Conservation (phyloP, 2,329 filamentous ascomycete species). For the Hypoxylon sp. region DNA sequence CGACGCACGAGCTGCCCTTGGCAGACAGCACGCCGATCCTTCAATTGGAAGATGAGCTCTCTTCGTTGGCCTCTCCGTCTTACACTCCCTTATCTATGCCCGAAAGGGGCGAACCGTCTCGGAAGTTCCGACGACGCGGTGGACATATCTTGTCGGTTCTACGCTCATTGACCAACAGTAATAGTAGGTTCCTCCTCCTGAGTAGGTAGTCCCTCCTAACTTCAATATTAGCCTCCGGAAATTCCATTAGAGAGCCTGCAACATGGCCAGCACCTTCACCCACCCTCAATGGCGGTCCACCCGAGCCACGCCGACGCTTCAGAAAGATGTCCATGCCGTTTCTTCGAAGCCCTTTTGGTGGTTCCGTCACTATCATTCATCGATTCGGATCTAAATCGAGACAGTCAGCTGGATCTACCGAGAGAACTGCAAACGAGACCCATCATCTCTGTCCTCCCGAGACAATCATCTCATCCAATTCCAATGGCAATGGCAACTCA, state of each 20-base stretch:
- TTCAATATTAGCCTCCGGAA: conserved; percentile 36
- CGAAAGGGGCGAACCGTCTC: conserved; percentile 42
- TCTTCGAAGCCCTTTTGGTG: conserved; percentile 50
- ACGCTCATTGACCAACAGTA: conserved; percentile 54
- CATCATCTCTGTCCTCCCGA: conserved; percentile 38
- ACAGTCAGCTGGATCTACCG: conserved; percentile 48
- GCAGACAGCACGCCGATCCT: conserved; percentile 34
- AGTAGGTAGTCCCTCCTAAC: conserved; percentile 15
- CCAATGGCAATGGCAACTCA: conserved; percentile 36
- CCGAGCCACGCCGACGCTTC: conserved; percentile 39
- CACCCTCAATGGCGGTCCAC: conserved; percentile 27
- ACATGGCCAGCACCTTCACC: conserved; percentile 40
- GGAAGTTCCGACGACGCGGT: conserved; percentile 52
- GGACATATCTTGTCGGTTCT: conserved; percentile 54
- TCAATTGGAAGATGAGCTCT: conserved; percentile 30
- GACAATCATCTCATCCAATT: conserved; percentile 31
- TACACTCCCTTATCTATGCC: conserved; percentile 41
- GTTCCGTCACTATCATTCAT: conserved; percentile 54
- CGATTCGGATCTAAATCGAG: conserved; percentile 51
- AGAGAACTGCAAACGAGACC: conserved; percentile 42
- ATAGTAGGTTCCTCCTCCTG: conserved; percentile 39
- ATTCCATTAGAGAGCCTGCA: conserved; percentile 35
- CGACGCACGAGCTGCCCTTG: conserved; percentile 41
- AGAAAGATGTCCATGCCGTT: conserved; percentile 53
- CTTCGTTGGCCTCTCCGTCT: conserved; percentile 32